Percentiles rank a stretch among this genome's conserved stretches.
Conservation (phyloP, 257 asterid species). For the Rubia yunnanensis region DNA sequence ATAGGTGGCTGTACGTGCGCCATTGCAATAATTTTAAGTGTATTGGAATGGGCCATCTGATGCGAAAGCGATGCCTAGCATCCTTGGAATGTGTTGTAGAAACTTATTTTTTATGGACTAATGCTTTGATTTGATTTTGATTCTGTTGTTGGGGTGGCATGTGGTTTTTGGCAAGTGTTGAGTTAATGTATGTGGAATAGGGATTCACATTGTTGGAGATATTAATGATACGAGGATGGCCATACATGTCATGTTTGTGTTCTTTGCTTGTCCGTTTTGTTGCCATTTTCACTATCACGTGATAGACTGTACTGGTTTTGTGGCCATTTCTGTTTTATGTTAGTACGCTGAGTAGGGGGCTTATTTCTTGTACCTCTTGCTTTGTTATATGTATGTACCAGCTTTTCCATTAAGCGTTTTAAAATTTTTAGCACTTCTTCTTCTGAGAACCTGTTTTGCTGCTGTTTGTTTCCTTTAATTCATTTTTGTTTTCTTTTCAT, state of each 20-base stretch:
- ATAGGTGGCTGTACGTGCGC: too few species aligned
- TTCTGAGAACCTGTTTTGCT: background rate
- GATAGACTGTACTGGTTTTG: background rate
- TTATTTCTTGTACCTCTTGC: background rate
- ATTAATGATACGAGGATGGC: background rate
- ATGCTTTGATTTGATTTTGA: background rate
- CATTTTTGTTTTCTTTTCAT: background rate
- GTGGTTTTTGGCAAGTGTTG: too few species aligned
- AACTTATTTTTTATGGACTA: too few species aligned
- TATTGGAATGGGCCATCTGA: too few species aligned
- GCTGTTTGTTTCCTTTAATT: background rate
- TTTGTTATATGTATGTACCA: too few species aligned
- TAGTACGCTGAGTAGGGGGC: background rate
- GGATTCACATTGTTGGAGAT: too few species aligned
- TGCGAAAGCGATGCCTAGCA: too few species aligned
- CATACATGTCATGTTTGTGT: background rate
- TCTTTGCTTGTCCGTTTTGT: background rate
- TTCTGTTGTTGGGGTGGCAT: background rate
- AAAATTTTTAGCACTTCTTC: background rate
- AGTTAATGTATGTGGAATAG: too few species aligned
- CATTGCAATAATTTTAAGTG: background rate
- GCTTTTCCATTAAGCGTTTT: background rate
- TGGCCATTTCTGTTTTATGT: background rate
- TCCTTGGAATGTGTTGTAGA: too few species aligned
- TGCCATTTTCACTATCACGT: background rate